phyloP scores from a whole-genome alignment of 352 stramenopile species.

The Globisporangium takayamanum region DNA sequence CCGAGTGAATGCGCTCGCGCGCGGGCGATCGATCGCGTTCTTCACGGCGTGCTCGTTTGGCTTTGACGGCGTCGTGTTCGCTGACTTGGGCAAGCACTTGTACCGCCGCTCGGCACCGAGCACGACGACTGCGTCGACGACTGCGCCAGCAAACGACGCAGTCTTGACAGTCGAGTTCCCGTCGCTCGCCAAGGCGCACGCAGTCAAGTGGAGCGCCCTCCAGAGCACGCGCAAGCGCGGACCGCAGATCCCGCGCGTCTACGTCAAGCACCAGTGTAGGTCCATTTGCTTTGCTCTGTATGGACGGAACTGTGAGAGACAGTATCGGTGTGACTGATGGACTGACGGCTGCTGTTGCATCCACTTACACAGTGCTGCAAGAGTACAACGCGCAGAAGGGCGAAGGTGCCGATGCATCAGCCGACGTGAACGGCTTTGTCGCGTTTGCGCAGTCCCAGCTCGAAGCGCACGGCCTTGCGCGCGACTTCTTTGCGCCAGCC shows the following conservation, averaged over 20 bases:
- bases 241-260: constrained; percentile 65
- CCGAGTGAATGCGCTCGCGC: constrained; percentile 54
- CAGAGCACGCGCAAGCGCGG: constrained; percentile 64
- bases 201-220: constrained; percentile 53
- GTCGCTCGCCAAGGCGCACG: constrained; percentile 39
- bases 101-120: constrained; percentile 40
- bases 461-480: constrained; percentile 41
- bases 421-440: constrained; percentile 40
- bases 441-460: constrained; percentile 47
- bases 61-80: constrained; percentile 73
- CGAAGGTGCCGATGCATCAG: constrained; percentile 4
- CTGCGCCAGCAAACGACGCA: constrained; percentile 24
- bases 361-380: constrained; percentile 43
- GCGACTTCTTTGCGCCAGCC: constrained; percentile 48
- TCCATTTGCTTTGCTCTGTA: neutral
- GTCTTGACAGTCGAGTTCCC: constrained; percentile 42
- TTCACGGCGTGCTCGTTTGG: constrained; percentile 74
- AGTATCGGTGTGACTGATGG: neutral
- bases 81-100: constrained; percentile 61
- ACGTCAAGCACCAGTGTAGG: constrained; percentile 74
- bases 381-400: constrained; percentile 33
- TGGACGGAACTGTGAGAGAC: neutral
- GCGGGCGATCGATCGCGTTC: constrained; percentile 50
- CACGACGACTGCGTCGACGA: constrained; percentile 6
- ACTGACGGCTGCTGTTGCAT: neutral